Base-by-base conservation (phyloP, 2,329 filamentous ascomycete genomes). In the Akanthomyces muscarius region DNA sequence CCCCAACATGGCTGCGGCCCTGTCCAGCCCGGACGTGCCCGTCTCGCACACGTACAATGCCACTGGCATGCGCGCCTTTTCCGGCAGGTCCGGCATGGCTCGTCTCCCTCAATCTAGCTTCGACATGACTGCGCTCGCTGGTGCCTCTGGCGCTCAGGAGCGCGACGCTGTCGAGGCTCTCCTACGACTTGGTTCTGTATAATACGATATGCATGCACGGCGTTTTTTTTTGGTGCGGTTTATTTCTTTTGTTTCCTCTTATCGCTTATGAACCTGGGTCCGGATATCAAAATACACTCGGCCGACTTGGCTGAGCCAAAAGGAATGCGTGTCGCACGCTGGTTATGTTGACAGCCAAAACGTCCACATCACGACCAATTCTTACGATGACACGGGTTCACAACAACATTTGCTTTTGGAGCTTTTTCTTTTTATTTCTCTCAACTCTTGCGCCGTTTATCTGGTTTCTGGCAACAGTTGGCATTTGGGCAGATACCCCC, bases 101-200 rank as follows among this genome's bases (percentile, higher is more conserved):
- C 83, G 79, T 67, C 73, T 80, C 66, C 83, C 81, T 54, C 82
- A 81, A 70, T 75, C 76, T 66, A 81, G 80, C 69, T 76, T 85
- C 69, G 77, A 84, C 74, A 77, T 86, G 70, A 78, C 80, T 64
- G 77, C 78, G 55, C 73, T 85, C 67, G 78, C 77, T 66, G 77
- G 76, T 60, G 76, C 83, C 65, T 83, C 86, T 61, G 86, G 89
- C 73, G 84, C 86, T 65, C 88, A 92, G 76, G 91, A 94, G 80
- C 88, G 88, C 70, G 90, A 92, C 75, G 91, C 91, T 62, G 85
- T 93, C 67, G 90, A 92, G 75, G 91, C 90, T 67, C 85, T 94
- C 71, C 80, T 95, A 71, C 86, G 87, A 75, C 88, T 95, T 75
- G 89, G 90, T 77, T 93, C 90, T 85, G 81, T 88, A 85, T 89